Evolutionary conservation across 2,329 filamentous ascomycete species (phyloP), one percentile per base, ranked within the genome.

Genomic region (Fusarium liriodendri): DNA sequence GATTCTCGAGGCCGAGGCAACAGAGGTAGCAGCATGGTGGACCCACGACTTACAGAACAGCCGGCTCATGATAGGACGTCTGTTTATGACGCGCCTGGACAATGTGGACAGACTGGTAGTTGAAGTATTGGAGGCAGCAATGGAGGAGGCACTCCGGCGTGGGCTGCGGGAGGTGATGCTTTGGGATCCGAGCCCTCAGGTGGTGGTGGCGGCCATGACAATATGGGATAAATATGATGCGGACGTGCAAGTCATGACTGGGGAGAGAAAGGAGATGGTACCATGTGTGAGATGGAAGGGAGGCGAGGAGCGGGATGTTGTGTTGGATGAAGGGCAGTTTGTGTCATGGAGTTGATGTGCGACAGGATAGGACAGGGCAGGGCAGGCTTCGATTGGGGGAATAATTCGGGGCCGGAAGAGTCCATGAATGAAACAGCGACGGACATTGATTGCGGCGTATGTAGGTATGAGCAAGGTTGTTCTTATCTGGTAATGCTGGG

Each of bases 261-360:
- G 80, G 33, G 78, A 81, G 65, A 77, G 81, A 45, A 58, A 73
- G 9, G 80, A 83, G 22, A 78, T 76, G 62, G 76, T 83, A 27
- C 81, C 82, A 5, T 81, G 79, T 64, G 64, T 84, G 57, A 76
- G 82, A 67, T 83, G 83, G 83, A 80, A 79, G 63, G 76, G 75
- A 2, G 82, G 79, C 7, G 71, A 75, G 55, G 69, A 71, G 37
- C 67, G 64, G 20, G 66, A 75, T 18, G 71, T 79, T 47, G 76
- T 79, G 10, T 79, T 82, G 80, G 76, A 82, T 62, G 75, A 74
- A 42, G 38, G 20, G 20, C 47, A 74, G 42, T 69, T 66, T 20
- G 73, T 65, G 33, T 57, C 42, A 5, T 70, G 52, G 57, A 58
- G 52, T 55, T 74, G 54, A 57, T 69, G 71, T 45, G 59, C 8